phyloP scores from a whole-genome alignment of 2,329 filamentous ascomycete species.

The Neurospora sp. region DNA sequence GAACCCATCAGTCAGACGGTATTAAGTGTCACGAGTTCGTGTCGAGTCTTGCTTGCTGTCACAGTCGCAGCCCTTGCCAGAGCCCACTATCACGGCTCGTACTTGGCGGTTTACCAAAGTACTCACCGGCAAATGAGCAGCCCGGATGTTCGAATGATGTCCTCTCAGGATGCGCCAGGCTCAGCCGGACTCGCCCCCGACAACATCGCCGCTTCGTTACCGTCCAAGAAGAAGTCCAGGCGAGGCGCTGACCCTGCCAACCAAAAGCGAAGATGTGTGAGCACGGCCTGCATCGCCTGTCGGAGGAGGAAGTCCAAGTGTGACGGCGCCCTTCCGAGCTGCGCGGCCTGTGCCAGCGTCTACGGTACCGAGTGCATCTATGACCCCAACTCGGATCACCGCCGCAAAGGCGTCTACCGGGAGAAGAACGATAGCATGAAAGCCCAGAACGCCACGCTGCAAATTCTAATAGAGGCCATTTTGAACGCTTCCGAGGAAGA shows the following conservation, averaged over 20 bases:
- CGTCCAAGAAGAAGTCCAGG: slow-evolving; percentile 39
- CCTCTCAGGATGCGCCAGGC: not conserved
- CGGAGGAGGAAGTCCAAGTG: slow-evolving; percentile 77
- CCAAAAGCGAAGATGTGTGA: slow-evolving; percentile 68
- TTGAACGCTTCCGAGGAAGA: slow-evolving; percentile 85
- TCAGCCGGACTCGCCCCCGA: not conserved
- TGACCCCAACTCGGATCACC: slow-evolving; percentile 91
- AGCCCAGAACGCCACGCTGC: slow-evolving; percentile 75
- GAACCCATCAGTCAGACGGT: not conserved
- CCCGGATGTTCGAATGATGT: not conserved
- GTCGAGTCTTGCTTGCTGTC: not conserved
- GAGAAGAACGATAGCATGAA: slow-evolving; percentile 86
- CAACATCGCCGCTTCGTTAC: slow-evolving; percentile 2
- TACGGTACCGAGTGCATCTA: slow-evolving; percentile 88
- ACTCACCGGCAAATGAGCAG: not conserved
- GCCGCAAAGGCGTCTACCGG: slow-evolving; percentile 92
- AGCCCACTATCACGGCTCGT: not conserved
- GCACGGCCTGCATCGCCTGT: slow-evolving; percentile 76
- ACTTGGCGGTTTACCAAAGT: not conserved
- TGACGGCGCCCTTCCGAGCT: slow-evolving; percentile 83
- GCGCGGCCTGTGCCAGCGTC: slow-evolving; percentile 90
- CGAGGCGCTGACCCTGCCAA: slow-evolving; percentile 35
- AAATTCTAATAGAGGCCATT: slow-evolving; percentile 88
- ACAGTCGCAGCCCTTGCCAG: not conserved
- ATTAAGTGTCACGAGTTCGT: not conserved